Percentiles rank a stretch among this genome's conserved stretches.
Conservation (phyloP, 768 basidiomycete species). For the Mycena chlorophos region DNA sequence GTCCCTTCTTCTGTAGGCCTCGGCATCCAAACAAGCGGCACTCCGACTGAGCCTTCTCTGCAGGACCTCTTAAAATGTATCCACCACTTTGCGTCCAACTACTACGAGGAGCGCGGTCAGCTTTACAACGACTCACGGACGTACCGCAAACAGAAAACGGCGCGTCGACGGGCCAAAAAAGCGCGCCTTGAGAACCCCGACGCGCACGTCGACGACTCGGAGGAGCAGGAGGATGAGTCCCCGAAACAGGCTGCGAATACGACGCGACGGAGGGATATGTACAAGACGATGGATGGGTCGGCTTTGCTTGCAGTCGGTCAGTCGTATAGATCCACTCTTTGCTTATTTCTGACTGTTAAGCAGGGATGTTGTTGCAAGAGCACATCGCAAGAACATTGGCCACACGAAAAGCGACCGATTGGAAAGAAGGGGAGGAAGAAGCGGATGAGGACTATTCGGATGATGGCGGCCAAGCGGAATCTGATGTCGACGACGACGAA, state of each 20-base stretch:
- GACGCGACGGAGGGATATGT: conserved; percentile 58
- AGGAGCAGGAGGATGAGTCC: conserved; percentile 15
- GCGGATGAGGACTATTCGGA: too few relatives aligned
- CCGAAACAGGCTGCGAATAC: conserved; percentile 3
- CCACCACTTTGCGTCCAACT: conserved; percentile 47
- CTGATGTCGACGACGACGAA: too few relatives aligned
- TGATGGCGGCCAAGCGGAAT: not conserved
- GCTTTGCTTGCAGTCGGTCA: conserved; percentile 71
- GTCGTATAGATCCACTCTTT: conserved; percentile 19
- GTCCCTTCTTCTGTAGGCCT: conserved; percentile 20
- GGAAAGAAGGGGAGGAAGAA: conserved; percentile 38
- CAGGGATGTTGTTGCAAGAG: conserved; percentile 72
- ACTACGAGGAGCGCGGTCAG: conserved; percentile 64
- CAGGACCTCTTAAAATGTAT: conserved; percentile 54
- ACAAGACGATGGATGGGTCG: conserved; percentile 70
- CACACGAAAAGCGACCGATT: conserved; percentile 42
- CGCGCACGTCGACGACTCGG: conserved; percentile 10
- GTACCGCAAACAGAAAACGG: conserved; percentile 39
- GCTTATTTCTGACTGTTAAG: not conserved
- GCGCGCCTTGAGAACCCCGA: conserved; percentile 3
- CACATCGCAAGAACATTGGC: conserved; percentile 49
- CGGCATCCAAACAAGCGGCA: not conserved
- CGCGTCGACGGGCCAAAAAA: conserved; percentile 18
- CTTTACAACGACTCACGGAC: conserved; percentile 51
- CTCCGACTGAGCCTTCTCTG: not conserved